Evolutionary conservation across 1,284 basidiomycete genomes (phyloP).

Genomic region (Rugosomyces carneus): DNA sequence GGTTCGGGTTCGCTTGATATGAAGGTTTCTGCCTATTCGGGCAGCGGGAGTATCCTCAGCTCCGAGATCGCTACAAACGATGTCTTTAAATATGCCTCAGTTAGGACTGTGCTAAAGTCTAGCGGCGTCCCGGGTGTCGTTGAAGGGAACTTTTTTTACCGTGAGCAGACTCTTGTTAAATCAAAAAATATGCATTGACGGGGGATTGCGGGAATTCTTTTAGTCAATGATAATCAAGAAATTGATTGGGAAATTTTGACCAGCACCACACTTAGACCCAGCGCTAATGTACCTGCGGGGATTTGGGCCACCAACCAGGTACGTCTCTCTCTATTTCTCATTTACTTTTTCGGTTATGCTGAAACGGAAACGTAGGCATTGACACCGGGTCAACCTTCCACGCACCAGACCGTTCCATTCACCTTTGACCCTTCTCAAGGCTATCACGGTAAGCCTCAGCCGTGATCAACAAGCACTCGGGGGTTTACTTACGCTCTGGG

Average conservation of each 20-base stretch:
- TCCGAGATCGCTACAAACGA: constrained; percentile 24
- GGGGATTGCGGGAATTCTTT: neutral
- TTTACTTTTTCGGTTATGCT: neutral
- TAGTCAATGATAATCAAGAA: constrained; percentile 26
- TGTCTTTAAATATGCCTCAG: constrained; percentile 26
- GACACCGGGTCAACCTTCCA: constrained; percentile 16
- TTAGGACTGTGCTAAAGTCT: constrained; percentile 28
- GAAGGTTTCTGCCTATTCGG: constrained; percentile 26
- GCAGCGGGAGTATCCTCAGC: constrained; percentile 22
- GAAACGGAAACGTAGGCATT: constrained; percentile 14
- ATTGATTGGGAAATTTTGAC: constrained; percentile 30
- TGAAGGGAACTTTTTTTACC: constrained; percentile 32
- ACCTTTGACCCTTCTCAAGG: constrained; percentile 25
- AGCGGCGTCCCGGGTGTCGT: constrained; percentile 26
- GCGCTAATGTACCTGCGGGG: constrained; percentile 24
- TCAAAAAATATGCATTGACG: neutral
- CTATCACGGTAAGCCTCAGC: constrained; percentile 24
- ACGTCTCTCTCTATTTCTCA: neutral
- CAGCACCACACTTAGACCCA: constrained; percentile 22
- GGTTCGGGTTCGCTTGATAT: constrained; percentile 26
- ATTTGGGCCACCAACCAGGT: constrained; percentile 33
- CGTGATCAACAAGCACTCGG: neutral
- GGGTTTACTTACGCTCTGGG: neutral
- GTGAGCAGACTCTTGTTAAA: constrained; percentile 14
- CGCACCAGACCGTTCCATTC: constrained; percentile 22